phyloP scores from a whole-genome alignment of 2,329 filamentous ascomycete genomes.

The Madurella fahalii region DNA sequence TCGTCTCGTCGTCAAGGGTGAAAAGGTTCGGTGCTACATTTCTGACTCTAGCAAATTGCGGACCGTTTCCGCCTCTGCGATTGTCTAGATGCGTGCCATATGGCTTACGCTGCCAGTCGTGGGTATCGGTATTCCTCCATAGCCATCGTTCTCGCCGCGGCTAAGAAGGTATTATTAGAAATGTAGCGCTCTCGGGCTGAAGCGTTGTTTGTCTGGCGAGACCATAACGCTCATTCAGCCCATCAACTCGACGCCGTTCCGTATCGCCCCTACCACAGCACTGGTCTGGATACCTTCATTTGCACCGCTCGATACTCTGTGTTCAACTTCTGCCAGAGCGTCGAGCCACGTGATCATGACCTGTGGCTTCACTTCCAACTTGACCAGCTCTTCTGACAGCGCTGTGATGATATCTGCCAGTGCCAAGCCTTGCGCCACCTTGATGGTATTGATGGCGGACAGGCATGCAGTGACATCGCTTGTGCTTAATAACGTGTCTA shows the following conservation, averaged over 20 bases:
- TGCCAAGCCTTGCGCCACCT: conserved; percentile 78
- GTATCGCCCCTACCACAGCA: conserved; percentile 82
- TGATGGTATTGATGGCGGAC: conserved; percentile 81
- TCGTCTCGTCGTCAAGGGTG: too few species aligned
- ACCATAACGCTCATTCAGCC: conserved; percentile 12
- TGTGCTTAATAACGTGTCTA: conserved; percentile 76
- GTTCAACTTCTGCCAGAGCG: conserved; percentile 88
- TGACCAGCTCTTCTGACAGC: conserved; percentile 74
- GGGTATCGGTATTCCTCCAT: too few species aligned
- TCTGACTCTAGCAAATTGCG: too few species aligned
- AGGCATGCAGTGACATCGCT: conserved; percentile 87
- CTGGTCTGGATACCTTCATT: conserved; percentile 89
- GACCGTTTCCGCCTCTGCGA: too few species aligned
- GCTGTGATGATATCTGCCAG: conserved; percentile 91
- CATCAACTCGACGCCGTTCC: conserved; percentile 76
- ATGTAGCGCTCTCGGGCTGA: not conserved
- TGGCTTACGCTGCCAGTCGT: too few species aligned
- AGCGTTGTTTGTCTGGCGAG: not conserved
- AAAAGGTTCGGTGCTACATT: too few species aligned
- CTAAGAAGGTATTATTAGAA: not conserved
- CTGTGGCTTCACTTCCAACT: conserved; percentile 78
- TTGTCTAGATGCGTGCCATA: too few species aligned
- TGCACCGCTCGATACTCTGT: conserved; percentile 80
- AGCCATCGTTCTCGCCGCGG: too few species aligned
- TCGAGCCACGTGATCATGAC: conserved; percentile 90